Evolutionary conservation across 2,329 filamentous ascomycete species (phyloP).

Genomic region (Colletotrichum gloeosporioides): DNA sequence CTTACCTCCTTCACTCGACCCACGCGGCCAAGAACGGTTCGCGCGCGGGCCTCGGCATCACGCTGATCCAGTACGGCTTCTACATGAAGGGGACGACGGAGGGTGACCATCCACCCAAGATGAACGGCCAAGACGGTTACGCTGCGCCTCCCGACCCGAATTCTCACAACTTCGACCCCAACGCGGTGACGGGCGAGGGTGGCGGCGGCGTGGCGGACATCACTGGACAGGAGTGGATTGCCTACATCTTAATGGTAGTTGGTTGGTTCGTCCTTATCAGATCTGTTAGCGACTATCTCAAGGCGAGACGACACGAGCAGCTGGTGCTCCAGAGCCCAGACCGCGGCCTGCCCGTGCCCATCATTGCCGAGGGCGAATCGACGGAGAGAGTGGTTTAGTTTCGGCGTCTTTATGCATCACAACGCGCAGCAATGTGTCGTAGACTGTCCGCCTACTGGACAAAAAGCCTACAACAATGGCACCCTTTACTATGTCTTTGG

Average conservation of each 20-base stretch:
- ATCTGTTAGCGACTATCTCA: slow-evolving; percentile 88
- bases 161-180: slow-evolving; percentile 84
- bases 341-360: slow-evolving; percentile 80
- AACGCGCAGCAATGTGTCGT: neutral
- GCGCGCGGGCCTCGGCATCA: slow-evolving; percentile 91
- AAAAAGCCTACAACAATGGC: neutral
- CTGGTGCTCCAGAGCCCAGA: slow-evolving; percentile 93
- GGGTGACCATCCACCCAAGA: slow-evolving; percentile 42
- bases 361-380: slow-evolving; percentile 86
- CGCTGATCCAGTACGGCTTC: slow-evolving; percentile 95
- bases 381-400: slow-evolving; percentile 75
- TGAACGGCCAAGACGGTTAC: slow-evolving; percentile 62
- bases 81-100: slow-evolving; percentile 73
- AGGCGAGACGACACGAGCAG: slow-evolving; percentile 88
- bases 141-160: slow-evolving; percentile 85
- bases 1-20: slow-evolving; percentile 96
- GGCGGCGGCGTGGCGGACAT: slow-evolving; percentile 60
- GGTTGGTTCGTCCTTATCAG: slow-evolving; percentile 98
- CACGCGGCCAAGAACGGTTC: slow-evolving; percentile 98
- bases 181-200: slow-evolving; percentile 59
- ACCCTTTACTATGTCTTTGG: slow-evolving; percentile 1
- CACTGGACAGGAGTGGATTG: slow-evolving; percentile 82
- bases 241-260: slow-evolving; percentile 93
- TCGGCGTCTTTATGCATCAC: neutral
- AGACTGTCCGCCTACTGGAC: neutral